Evolutionary conservation across 2,329 filamentous ascomycete species (phyloP), one percentile per base, ranked within the genome.

Genomic region (Penicillium sp.): DNA sequence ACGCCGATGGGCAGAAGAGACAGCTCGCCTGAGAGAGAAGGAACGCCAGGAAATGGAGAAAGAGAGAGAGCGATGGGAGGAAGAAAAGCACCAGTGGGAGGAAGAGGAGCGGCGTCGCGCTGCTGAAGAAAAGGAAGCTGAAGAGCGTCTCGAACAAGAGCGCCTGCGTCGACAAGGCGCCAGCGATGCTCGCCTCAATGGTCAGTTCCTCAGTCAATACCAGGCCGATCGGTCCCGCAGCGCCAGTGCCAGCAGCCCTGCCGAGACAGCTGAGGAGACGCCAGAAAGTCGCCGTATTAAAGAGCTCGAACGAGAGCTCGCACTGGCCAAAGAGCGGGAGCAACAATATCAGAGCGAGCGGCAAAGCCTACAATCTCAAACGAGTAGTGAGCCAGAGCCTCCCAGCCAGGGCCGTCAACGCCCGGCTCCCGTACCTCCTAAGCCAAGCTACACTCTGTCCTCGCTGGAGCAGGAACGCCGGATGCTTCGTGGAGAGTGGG

Each of bases 181-280:
- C 61, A 88, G 85, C 69, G 88, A 92, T 67, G 82, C 83, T 39
- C 85, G 88, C 61, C 81, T 96, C 22, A 89, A 88, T 60, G 92
- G 92, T 2, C 92, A 96, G 71, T 93, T 89, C 67, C 83, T 96
- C 52, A 94, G 90, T 70, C 90, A 96, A 71, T 96, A 96, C 72
- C 89, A 91, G 73, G 87, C 88, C 19, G 88, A 91, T 65, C 87
- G 90, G 71, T 41, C 50, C 19, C 50, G 39, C 37, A 74, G 81
- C 61, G 70, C 75, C 55, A 65, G 68, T 57, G 72, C 37, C 18
- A 16, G 70, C 66, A 69, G 67, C 72, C 76, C 59, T 70, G 70
- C 69, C 62, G 50, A 22, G 4, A 40, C 59, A 2, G 76, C 70
- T 19, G 75, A 81, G 55, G 83, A 77, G 60, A 79, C 78, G 24